Conservation (phyloP, 2,329 filamentous ascomycete species). For the Trichoderma pleuroti region DNA sequence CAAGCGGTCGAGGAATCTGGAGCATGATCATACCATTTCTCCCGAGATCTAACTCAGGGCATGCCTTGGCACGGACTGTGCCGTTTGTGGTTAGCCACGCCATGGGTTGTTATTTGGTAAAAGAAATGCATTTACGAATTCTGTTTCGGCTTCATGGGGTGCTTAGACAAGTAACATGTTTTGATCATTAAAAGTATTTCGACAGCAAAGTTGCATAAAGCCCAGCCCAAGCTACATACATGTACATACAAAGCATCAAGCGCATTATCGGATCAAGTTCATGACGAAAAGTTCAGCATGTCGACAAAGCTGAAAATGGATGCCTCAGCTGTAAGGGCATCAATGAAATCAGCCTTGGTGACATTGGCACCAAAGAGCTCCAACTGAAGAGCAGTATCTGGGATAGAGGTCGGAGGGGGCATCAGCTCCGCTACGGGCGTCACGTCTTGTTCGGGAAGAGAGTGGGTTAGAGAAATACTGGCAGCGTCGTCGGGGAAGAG, state of each 20-base stretch:
- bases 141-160: neutral
- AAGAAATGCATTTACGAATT: neutral
- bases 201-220: neutral
- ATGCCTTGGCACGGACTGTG: neutral
- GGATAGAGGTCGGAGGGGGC: neutral
- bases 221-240: neutral
- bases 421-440: neutral
- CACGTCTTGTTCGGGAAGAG: neutral
- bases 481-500: slow-evolving; percentile 10
- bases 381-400: neutral
- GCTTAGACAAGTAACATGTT: neutral
- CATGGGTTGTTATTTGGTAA: neutral
- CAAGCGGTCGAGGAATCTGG: neutral
- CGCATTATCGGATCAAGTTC: neutral
- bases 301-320: slow-evolving; percentile 16
- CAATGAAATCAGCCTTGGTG: slow-evolving; percentile 8
- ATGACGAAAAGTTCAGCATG: slow-evolving; percentile 1
- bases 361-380: slow-evolving; percentile 1
- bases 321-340: slow-evolving; percentile 9
- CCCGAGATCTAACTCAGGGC: neutral
- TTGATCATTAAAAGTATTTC: neutral
- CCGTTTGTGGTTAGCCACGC: neutral
- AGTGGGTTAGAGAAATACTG: slow-evolving; percentile 1
- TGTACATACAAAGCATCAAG: neutral
- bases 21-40: neutral